phyloP scores from a whole-genome alignment of 2,329 filamentous ascomycete genomes.

The Fusarium sp. region DNA sequence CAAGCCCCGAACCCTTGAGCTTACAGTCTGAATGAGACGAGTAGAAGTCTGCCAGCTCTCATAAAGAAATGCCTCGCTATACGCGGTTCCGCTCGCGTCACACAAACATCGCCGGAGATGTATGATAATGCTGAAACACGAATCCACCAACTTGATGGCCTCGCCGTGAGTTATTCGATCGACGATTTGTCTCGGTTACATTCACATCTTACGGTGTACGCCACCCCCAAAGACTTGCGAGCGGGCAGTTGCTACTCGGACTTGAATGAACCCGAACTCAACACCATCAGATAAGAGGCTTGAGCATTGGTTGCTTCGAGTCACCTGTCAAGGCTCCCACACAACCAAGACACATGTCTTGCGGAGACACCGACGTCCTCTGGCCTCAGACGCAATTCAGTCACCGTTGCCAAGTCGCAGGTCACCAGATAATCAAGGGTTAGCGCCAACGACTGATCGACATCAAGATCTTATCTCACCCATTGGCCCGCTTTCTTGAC shows the following conservation, averaged over 20 bases:
- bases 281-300: conserved; percentile 4
- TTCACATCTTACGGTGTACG: neutral
- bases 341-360: conserved; percentile 4
- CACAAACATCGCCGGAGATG: neutral
- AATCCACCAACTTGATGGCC: neutral
- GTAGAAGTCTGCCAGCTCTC: neutral
- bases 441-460: conserved; percentile 37
- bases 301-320: neutral
- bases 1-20: neutral
- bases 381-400: conserved; percentile 22
- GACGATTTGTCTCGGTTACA: conserved; percentile 22
- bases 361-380: conserved; percentile 13
- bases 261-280: neutral
- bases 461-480: conserved; percentile 2
- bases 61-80: neutral
- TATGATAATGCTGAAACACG: neutral
- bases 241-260: neutral
- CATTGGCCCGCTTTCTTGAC: conserved; percentile 23
- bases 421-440: neutral
- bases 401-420: conserved; percentile 7
- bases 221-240: conserved; percentile 15
- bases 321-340: conserved; percentile 9
- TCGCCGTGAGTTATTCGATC: conserved; percentile 2
- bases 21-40: neutral
- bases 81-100: neutral